These are phyloP conservation scores for Fusarium veterinarium DNA, from an alignment of 2,329 filamentous ascomycete genomes.

Conservation along the genomic window DNA sequence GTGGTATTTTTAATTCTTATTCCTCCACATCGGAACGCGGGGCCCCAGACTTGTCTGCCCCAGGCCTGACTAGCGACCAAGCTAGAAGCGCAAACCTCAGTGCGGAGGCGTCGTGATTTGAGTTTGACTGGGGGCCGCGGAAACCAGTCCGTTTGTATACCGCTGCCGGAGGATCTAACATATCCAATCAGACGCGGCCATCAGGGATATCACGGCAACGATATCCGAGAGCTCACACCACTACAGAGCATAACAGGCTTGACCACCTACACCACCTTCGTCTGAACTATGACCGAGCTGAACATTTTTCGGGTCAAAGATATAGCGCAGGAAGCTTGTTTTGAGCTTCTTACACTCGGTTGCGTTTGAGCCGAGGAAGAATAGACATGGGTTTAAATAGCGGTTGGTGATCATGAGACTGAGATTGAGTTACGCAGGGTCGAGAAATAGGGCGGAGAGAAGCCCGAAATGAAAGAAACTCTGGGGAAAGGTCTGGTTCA, in stretches of 20 bases:
- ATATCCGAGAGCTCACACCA: neutral
- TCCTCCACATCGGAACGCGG: neutral
- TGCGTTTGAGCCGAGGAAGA: neutral
- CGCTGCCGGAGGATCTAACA: accelerated
- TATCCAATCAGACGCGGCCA: neutral
- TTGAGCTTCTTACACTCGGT: neutral
- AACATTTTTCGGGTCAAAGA: neutral
- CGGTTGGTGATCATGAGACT: neutral
- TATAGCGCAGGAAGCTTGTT: neutral
- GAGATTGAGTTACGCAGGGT: too few species aligned
- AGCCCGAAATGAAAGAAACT: neutral
- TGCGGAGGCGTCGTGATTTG: neutral
- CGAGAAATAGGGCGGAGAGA: too few species aligned
- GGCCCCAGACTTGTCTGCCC: neutral
- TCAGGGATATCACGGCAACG: neutral
- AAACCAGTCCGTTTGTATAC: neutral
- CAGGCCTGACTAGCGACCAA: neutral
- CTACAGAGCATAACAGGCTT: neutral
- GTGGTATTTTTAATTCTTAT: neutral
- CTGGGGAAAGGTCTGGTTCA: neutral
- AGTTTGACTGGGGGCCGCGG: neutral
- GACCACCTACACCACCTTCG: neutral
- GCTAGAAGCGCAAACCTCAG: neutral
- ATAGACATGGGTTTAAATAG: accelerated
- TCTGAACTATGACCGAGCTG: neutral